Percentiles rank a stretch among this genome's conserved stretches.
Evolutionary conservation across 2,329 filamentous ascomycete species (phyloP).

Genomic region (Cladosporium sp.): DNA sequence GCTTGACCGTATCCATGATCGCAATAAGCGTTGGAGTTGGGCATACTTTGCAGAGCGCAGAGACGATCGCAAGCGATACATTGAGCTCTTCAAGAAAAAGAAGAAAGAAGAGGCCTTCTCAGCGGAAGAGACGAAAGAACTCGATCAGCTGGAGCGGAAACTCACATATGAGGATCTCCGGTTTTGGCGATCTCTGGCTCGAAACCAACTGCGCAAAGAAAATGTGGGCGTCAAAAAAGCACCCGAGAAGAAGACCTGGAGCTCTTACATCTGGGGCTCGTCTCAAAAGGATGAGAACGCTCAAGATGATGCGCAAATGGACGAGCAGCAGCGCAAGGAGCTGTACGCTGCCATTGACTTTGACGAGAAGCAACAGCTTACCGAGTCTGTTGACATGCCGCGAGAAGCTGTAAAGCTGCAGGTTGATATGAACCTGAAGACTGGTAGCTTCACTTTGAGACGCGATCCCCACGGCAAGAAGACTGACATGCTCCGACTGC

Average conservation of each 20-base stretch:
- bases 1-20: slow-evolving; percentile 89
- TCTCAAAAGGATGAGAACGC: slow-evolving; percentile 59
- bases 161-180: slow-evolving; percentile 91
- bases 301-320: slow-evolving; percentile 80
- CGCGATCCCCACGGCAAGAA: slow-evolving; percentile 76
- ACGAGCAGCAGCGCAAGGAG: slow-evolving; percentile 92
- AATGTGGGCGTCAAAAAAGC: slow-evolving; percentile 84
- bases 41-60: slow-evolving; percentile 89
- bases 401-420: slow-evolving; percentile 91
- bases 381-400: slow-evolving; percentile 85
- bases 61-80: slow-evolving; percentile 85
- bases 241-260: slow-evolving; percentile 77
- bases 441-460: slow-evolving; percentile 92
- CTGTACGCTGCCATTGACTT: slow-evolving; percentile 97
- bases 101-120: slow-evolving; percentile 68
- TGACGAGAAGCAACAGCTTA: slow-evolving; percentile 89
- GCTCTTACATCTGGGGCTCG: slow-evolving; percentile 86
- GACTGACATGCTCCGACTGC: slow-evolving; percentile 80
- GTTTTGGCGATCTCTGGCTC: slow-evolving; percentile 93
- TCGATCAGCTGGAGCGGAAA: slow-evolving; percentile 80
- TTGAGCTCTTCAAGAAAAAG: slow-evolving; percentile 93
- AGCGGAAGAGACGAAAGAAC: slow-evolving; percentile 67
- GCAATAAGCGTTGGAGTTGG: slow-evolving; percentile 93
- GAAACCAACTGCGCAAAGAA: slow-evolving; percentile 93
- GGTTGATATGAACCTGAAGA: slow-evolving; percentile 87